phyloP scores from a whole-genome alignment of 352 stramenopile genomes.

The Phytophthora tubulina region DNA sequence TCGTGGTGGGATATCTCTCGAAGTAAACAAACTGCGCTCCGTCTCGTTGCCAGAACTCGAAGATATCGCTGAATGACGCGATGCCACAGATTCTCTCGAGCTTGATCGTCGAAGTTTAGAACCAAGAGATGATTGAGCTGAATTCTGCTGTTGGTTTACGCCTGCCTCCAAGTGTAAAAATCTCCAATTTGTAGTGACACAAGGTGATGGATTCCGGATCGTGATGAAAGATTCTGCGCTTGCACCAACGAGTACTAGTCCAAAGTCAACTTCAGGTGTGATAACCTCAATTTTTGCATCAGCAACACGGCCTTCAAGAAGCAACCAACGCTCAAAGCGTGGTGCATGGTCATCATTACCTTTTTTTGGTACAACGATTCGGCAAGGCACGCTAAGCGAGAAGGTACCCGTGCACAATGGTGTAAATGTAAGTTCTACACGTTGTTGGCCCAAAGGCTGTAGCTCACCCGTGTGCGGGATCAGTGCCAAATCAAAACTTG shows the following conservation, averaged over 20 bases:
- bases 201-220: slow-evolving; percentile 39
- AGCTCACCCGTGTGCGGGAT: slow-evolving; percentile 39
- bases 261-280: slow-evolving; percentile 74
- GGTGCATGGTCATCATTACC: not conserved
- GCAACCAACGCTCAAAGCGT: slow-evolving; percentile 58
- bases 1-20: slow-evolving; percentile 53
- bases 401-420: slow-evolving; percentile 56
- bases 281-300: slow-evolving; percentile 55
- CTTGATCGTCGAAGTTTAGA: slow-evolving; percentile 44
- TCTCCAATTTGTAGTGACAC: slow-evolving; percentile 48
- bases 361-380: slow-evolving; percentile 27
- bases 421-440: slow-evolving; percentile 49
- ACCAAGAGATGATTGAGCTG: slow-evolving; percentile 5
- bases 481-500: slow-evolving; percentile 40
- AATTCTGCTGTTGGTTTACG: not conserved
- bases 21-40: slow-evolving; percentile 52
- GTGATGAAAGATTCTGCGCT: slow-evolving; percentile 47
- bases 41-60: slow-evolving; percentile 53
- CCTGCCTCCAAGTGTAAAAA: slow-evolving; percentile 55
- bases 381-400: slow-evolving; percentile 55
- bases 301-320: slow-evolving; percentile 60
- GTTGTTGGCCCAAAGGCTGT: slow-evolving; percentile 18
- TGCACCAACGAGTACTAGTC: slow-evolving; percentile 69
- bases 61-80: slow-evolving; percentile 44
- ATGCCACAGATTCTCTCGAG: slow-evolving; percentile 69